Evolutionary conservation across 495 filamentous ascomycete species (phyloP), one percentile per base, ranked within the genome.

Genomic region (Letharia columbiana): DNA sequence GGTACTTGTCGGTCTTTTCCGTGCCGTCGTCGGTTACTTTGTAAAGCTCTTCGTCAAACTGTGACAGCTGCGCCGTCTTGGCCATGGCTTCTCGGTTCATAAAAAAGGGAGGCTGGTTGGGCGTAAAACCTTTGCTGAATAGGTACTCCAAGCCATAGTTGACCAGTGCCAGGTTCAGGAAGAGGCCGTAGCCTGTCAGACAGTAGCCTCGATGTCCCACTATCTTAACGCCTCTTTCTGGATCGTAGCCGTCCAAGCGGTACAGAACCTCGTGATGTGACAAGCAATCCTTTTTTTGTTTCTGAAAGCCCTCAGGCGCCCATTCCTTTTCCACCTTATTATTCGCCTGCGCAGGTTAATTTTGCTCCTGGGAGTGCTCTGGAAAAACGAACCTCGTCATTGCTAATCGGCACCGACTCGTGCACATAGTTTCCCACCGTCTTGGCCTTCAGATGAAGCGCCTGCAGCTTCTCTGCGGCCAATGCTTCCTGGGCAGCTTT

Each of bases 21-120:
- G 83, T 81, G 61, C 84, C 84, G 67, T 90, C 89, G 65, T 91
- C 90, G 10, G 91, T 85, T 59, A 98, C 93, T 77, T 98, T 98
- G 79, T 98, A 98, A 49, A 98, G 77, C 73, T 98, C 92, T 75
- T 98, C 94, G 70, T 98, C 94, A 72, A 98, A 98, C 69, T 98
- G 90, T 73, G 93, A 91, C 23, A 98, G 85, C 78, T 98, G 95
- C 5, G 94, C 94, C 1, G 94, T 98, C 80, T 97, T 97, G n/a
- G 91, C 94, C 95, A 98, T 98, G 75, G 90, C 87, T 49, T 96
- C 90, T 77, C 87, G 88, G 61, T 93, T 83, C 94, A 98, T 98
- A 79, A 98, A 96, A 69, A 92, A 91, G 4, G 94, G 94, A 15
- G 93, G 91, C 73, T 96, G 91, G 63, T 94, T 88, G 4, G 91